Percentiles rank a stretch among this genome's conserved stretches.
phyloP scores from a whole-genome alignment of 2,329 filamentous ascomycete genomes.

The Aspergillus bombycis region DNA sequence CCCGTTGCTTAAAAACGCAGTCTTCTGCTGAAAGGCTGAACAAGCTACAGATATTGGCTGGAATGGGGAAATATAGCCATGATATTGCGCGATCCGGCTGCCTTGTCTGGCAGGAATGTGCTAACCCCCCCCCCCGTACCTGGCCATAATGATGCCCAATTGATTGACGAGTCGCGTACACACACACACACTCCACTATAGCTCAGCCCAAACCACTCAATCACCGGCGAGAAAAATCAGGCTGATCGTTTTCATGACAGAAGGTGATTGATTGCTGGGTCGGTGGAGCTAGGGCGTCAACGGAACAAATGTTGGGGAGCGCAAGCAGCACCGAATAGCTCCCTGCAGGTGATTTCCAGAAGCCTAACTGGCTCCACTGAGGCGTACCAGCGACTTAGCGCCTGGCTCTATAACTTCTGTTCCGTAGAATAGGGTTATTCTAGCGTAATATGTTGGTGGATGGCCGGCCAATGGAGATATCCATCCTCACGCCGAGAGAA shows the following conservation, averaged over 20 bases:
- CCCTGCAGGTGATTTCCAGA: slow-evolving; percentile 1
- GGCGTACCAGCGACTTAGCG: background rate
- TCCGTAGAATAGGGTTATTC: background rate
- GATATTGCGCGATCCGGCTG: background rate
- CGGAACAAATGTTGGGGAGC: background rate
- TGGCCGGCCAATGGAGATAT: background rate
- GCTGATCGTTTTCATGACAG: background rate
- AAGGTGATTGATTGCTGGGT: background rate
- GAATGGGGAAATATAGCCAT: background rate
- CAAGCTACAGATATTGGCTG: background rate
- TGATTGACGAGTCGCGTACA: background rate
- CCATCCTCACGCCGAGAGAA: background rate
- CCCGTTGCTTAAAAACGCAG: background rate
- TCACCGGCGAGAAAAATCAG: background rate
- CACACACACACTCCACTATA: background rate
- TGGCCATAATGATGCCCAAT: slow-evolving; percentile 1
- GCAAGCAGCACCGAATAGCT: background rate
- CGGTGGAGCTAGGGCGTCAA: background rate
- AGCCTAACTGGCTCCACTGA: background rate
- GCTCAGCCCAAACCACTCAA: background rate
- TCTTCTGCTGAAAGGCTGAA: background rate
- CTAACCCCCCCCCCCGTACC: background rate
- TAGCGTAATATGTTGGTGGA: background rate
- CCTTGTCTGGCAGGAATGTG: background rate
- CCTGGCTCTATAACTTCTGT: background rate